Evolutionary conservation across 257 asterid genomes (phyloP), one percentile per base, ranked within the genome.

Genomic region (Eucommia ulmoides): DNA sequence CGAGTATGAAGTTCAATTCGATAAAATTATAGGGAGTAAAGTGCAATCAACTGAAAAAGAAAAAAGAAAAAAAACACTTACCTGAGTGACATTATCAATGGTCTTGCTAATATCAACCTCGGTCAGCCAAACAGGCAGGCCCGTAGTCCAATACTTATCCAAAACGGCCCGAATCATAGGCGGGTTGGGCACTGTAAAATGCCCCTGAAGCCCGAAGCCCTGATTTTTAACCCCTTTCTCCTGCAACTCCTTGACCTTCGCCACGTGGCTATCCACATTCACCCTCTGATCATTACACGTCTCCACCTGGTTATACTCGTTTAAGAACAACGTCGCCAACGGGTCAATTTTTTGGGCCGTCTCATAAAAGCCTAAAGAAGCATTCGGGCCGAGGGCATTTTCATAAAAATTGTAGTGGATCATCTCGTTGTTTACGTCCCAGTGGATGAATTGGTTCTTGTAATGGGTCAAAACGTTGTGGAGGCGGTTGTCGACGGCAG

Each of bases 351-450:
- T 41, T 8, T 70, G 83, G 10, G 75, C 70, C 1, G 60, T 54
- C 47, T 42, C 44, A 45, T 69, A 83, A 51, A 77, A 72, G 15
- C 70, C 61, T 8, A 79, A n/a, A 44, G 72, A 64, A 12, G 78
- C 76, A 7, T 66, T 62, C 1, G 73, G 76, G 14, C 83, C 83
- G 24, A 82, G 85, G 47, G 50, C 63, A 48, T 65, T 50, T 53
- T 71, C 74, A 22, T 73, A 78, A 61, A 77, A 80, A 44, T 80
- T 65, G 23, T 50, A 80, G 49, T 80, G 94, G 18, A 83, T 81
- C 74, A 71, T 60, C 55, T 83, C 88, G 12, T 80, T 83, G 75
- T 70, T 66, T 15, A 84, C 85, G 41, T 84, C 92, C 88, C 94
- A 84, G 19, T 84, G 83, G 16, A 84, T 51, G 59, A 78, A 78